A percentile compares a stretch with the other conserved stretches of the same genome.
Conservation (phyloP, 352 stramenopile genomes). For the Globisporangium okanoganense region DNA sequence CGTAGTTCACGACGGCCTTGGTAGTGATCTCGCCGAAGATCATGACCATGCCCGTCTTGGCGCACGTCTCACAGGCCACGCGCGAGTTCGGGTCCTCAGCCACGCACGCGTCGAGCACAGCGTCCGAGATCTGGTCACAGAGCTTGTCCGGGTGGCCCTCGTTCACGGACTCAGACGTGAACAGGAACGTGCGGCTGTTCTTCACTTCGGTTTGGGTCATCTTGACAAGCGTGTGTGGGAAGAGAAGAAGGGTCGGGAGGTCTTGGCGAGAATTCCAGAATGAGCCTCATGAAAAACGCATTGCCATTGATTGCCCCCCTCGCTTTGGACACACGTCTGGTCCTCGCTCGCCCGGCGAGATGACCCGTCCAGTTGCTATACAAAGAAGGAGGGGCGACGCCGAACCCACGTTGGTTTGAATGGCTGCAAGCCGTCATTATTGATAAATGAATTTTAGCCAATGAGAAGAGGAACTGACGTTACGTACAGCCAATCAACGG, state of each 20-base stretch:
- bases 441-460: slow-evolving; percentile 3
- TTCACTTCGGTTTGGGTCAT: slow-evolving; percentile 59
- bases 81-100: slow-evolving; percentile 97
- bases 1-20: slow-evolving; percentile 98
- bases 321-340: neutral
- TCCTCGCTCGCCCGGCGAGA: neutral
- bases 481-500: neutral
- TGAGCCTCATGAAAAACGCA: slow-evolving; percentile 6
- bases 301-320: neutral
- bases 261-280: slow-evolving; percentile 19
- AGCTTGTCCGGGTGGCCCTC: slow-evolving; percentile 99
- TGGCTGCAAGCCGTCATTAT: slow-evolving; percentile 8
- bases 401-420: slow-evolving; percentile 5
- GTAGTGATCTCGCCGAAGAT: slow-evolving; percentile 99
- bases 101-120: slow-evolving; percentile 98
- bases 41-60: slow-evolving; percentile 99
- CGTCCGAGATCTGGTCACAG: slow-evolving; percentile 98
- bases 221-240: slow-evolving; percentile 13
- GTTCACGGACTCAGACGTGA: slow-evolving; percentile 99
- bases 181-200: slow-evolving; percentile 88
- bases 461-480: neutral
- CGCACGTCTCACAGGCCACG: slow-evolving; percentile 98
- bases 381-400: neutral
- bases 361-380: neutral
- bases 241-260: slow-evolving; percentile 1